These are phyloP conservation scores for Colletotrichum zoysiae DNA, from an alignment of 2,329 filamentous ascomycete genomes.

Conservation along the genomic window DNA sequence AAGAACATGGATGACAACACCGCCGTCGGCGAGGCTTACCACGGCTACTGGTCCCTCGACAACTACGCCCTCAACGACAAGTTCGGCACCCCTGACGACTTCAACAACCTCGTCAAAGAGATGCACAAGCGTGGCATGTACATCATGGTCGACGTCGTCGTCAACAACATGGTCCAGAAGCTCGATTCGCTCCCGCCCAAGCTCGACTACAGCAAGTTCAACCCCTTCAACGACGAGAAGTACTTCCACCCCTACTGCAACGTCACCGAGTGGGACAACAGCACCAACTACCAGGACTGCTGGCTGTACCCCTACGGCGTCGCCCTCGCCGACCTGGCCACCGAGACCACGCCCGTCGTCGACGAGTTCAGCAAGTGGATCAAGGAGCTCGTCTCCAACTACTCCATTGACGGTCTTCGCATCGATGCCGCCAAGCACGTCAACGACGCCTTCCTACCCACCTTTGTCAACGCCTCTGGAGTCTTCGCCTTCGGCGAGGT, in stretches of 20 bases:
- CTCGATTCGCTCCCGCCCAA: slow-evolving; percentile 57
- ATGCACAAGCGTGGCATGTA: slow-evolving; percentile 67
- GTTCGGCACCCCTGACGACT: slow-evolving; percentile 63
- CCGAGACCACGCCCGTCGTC: slow-evolving; percentile 62
- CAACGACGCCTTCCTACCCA: slow-evolving; percentile 69
- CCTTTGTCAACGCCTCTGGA: slow-evolving; percentile 65
- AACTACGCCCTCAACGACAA: slow-evolving; percentile 59
- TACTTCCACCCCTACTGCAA: slow-evolving; percentile 74
- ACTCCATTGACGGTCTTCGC: slow-evolving; percentile 71
- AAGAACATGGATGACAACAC: slow-evolving; percentile 50
- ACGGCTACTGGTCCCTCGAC: slow-evolving; percentile 57
- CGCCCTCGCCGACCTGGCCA: slow-evolving; percentile 73
- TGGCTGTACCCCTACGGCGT: slow-evolving; percentile 67
- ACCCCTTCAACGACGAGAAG: slow-evolving; percentile 60
- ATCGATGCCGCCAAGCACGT: slow-evolving; percentile 74
- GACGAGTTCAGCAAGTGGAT: slow-evolving; percentile 70
- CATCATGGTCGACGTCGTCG: slow-evolving; percentile 68
- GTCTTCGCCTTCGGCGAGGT: slow-evolving; percentile 75
- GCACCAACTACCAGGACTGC: slow-evolving; percentile 66
- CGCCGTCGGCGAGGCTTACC: slow-evolving; percentile 49
- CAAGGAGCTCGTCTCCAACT: slow-evolving; percentile 67
- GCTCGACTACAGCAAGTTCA: slow-evolving; percentile 50
- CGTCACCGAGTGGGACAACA: slow-evolving; percentile 66
- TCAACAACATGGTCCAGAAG: slow-evolving; percentile 61
- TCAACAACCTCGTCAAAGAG: slow-evolving; percentile 59